Evolutionary conservation across 768 basidiomycete species (phyloP).

Genomic region (Pulveroboletus sp.): DNA sequence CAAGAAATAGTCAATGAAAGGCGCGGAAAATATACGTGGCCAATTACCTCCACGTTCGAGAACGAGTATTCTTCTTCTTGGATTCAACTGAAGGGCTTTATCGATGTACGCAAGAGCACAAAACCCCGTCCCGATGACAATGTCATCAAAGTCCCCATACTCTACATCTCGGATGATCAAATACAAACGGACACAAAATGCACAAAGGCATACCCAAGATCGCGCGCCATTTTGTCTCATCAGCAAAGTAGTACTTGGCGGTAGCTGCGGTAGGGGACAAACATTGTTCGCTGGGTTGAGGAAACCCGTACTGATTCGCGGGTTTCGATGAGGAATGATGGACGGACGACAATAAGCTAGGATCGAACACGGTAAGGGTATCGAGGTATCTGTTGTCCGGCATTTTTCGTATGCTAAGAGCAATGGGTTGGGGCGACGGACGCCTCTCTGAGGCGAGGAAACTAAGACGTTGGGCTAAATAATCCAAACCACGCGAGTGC

Average conservation of each 20-base stretch:
- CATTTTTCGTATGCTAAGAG: not conserved
- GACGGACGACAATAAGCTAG: not conserved
- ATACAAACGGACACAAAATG: no score
- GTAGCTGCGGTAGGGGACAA: conserved; percentile 2
- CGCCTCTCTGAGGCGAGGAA: not conserved
- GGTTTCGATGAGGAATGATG: not conserved
- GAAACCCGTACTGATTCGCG: conserved; percentile 8
- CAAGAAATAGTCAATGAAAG: not conserved
- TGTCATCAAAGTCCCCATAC: conserved; percentile 6
- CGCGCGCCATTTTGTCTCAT: conserved; percentile 3
- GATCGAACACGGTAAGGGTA: not conserved
- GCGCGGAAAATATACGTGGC: not conserved
- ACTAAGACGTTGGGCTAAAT: no score
- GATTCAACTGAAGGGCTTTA: conserved; percentile 11
- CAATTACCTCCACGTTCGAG: conserved; percentile 12
- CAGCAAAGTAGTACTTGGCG: conserved; percentile 6
- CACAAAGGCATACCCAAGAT: not conserved
- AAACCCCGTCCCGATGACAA: conserved; percentile 11
- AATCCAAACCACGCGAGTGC: not conserved
- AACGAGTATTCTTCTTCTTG: conserved; percentile 15
- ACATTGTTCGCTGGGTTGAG: conserved; percentile 1
- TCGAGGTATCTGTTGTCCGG: not conserved
- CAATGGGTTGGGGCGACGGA: not conserved
- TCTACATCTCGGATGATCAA: not conserved
- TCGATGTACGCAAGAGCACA: conserved; percentile 20